phyloP scores from a whole-genome alignment of 768 basidiomycete genomes.

The Mrakia frigida region DNA sequence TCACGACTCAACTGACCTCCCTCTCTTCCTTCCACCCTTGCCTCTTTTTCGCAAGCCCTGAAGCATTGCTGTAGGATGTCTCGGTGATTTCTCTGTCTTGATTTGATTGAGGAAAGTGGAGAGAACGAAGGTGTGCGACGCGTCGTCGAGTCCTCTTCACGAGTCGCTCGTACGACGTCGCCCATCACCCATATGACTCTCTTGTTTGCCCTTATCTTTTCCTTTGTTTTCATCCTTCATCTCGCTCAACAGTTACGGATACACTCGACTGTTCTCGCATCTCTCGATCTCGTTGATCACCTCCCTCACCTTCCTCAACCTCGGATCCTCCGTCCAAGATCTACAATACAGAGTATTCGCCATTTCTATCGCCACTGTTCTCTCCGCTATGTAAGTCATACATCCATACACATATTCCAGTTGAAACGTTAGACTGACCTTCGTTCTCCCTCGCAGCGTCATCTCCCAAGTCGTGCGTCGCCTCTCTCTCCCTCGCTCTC shows the following conservation, averaged over 20 bases:
- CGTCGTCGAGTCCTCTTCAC: too few relatives aligned
- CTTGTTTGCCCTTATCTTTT: neutral
- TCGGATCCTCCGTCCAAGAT: constrained; percentile 60
- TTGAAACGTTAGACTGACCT: too few relatives aligned
- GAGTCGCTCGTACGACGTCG: too few relatives aligned
- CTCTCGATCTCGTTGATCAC: constrained; percentile 51
- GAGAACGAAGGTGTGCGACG: too few relatives aligned
- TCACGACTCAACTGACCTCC: too few relatives aligned
- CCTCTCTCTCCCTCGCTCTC: too few relatives aligned
- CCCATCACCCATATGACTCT: too few relatives aligned
- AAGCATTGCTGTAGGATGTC: constrained; percentile 56
- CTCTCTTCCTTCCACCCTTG: too few relatives aligned
- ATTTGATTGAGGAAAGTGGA: neutral
- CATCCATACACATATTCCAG: too few relatives aligned
- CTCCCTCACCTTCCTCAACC: constrained; percentile 71
- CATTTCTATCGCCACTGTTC: constrained; percentile 52
- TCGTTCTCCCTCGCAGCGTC: constrained; percentile 42
- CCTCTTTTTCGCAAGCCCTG: too few relatives aligned
- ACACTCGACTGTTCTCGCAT: constrained; percentile 43
- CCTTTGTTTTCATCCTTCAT: too few relatives aligned
- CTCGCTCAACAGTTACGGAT: neutral
- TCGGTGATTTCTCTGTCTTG: neutral
- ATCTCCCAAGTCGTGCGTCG: constrained; percentile 62
- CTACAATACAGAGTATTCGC: constrained; percentile 70
- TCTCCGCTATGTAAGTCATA: constrained; percentile 59